A percentile compares a stretch with the other conserved stretches of the same genome.
These are phyloP conservation scores for Thielaviopsis euricoi DNA, from an alignment of 2,329 filamentous ascomycete genomes.

Conservation along the genomic window DNA sequence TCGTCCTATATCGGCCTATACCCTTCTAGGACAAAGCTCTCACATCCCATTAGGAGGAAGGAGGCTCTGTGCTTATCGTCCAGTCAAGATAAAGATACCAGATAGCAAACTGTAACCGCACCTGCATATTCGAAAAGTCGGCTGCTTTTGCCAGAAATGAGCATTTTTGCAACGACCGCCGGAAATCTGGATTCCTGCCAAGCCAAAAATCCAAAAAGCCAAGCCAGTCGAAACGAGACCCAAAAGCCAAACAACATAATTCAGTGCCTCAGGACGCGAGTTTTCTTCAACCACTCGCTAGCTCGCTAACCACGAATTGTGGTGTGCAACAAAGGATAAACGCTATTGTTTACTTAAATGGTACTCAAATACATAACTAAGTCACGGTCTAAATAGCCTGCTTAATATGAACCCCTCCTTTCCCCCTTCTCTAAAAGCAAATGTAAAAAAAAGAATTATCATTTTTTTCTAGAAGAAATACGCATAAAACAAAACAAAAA, in stretches of 20 bases:
- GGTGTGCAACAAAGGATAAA: no score
- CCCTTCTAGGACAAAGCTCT: slow-evolving; percentile 1
- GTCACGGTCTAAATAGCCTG: no score
- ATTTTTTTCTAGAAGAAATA: no score
- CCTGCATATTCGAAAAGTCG: background rate
- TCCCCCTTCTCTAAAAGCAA: no score
- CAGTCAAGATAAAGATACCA: background rate
- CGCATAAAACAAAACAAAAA: no score
- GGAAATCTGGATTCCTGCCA: background rate
- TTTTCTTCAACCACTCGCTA: background rate
- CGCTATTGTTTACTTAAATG: no score
- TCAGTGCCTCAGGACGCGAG: slow-evolving; percentile 3
- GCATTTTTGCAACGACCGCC: background rate
- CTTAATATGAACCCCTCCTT: no score
- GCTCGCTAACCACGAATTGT: no score
- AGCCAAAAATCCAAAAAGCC: background rate
- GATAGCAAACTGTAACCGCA: slow-evolving; percentile 1
- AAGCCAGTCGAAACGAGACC: background rate
- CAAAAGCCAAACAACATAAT: background rate
- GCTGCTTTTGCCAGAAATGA: background rate
- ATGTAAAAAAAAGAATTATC: no score
- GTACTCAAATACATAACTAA: no score
- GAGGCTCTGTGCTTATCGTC: background rate
- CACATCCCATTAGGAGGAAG: background rate
- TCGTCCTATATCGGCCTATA: slow-evolving; percentile 11